Evolutionary conservation across 768 basidiomycete genomes (phyloP).

Genomic region (Lactifluus subvellereus): DNA sequence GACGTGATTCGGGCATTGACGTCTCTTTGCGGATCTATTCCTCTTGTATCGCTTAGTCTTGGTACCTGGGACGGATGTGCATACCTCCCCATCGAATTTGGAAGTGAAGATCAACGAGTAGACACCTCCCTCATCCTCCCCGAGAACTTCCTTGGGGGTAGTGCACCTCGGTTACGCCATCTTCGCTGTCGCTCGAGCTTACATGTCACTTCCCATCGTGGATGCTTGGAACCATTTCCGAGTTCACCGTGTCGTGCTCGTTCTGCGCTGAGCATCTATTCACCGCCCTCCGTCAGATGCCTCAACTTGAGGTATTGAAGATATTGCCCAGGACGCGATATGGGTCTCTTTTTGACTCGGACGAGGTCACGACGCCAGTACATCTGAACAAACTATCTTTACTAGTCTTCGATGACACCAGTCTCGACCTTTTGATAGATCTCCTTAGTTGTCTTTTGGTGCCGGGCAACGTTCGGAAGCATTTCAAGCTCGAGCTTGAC

Average conservation of each 20-base stretch:
- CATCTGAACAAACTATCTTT: not conserved
- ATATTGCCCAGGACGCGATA: not conserved
- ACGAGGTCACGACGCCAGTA: not conserved
- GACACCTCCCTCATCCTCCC: not conserved
- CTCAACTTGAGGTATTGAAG: slow-evolving; percentile 1
- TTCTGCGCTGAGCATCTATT: not conserved
- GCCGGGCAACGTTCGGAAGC: not conserved
- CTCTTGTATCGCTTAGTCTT: not conserved
- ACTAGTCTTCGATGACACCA: not conserved
- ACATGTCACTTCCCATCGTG: slow-evolving; percentile 5
- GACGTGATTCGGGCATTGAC: not conserved
- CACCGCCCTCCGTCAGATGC: slow-evolving; percentile 5
- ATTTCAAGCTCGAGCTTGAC: slow-evolving; percentile 2
- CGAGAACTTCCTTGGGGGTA: not conserved
- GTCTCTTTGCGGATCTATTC: not conserved
- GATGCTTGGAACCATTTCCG: not conserved
- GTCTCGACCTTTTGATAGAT: not conserved
- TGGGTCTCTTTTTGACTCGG: no score
- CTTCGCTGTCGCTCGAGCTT: not conserved
- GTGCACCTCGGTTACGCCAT: not conserved
- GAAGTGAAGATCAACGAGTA: not conserved
- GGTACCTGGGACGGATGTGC: not conserved
- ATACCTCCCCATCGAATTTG: not conserved
- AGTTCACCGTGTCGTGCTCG: not conserved
- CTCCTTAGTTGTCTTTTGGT: not conserved